Evolutionary conservation across 768 basidiomycete genomes (phyloP).

Genomic region (Chlorophyllum brunneum): DNA sequence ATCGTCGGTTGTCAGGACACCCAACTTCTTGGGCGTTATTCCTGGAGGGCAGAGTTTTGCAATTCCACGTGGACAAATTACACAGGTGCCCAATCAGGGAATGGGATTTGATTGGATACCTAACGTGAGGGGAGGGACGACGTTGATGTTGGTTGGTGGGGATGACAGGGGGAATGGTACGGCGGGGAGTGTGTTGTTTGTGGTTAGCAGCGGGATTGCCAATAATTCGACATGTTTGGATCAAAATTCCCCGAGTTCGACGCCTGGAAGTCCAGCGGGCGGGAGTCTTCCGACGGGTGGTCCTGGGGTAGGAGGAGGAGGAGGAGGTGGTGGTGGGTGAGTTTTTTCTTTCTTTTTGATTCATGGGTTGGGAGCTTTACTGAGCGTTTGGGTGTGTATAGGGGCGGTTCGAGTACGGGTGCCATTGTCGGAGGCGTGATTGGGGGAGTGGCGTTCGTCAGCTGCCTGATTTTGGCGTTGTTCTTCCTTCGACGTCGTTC

Average conservation of each 20-base stretch:
- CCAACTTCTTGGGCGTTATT: conserved; percentile 68
- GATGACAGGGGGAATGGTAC: conserved; percentile 64
- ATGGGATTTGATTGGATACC: conserved; percentile 72
- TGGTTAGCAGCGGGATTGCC: conserved; percentile 48
- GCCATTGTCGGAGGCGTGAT: conserved; percentile 50
- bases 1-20: conserved; percentile 33
- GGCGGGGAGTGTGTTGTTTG: conserved; percentile 59
- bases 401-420: conserved; percentile 34
- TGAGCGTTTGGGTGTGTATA: not conserved
- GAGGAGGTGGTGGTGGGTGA: conserved; percentile 19
- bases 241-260: conserved; percentile 66
- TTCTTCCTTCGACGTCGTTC: conserved; percentile 50
- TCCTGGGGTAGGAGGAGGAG: conserved; percentile 26
- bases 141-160: conserved; percentile 61
- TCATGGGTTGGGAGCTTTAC: not conserved
- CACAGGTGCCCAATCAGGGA: conserved; percentile 40
- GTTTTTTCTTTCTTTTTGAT: not conserved
- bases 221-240: conserved; percentile 55
- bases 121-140: conserved; percentile 59
- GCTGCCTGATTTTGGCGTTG: conserved; percentile 36
- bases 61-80: conserved; percentile 49
- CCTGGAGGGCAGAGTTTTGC: conserved; percentile 76
- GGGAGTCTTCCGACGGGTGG: conserved; percentile 62
- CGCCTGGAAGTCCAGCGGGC: conserved; percentile 72
- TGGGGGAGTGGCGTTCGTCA: conserved; percentile 47